Evolutionary conservation across 495 filamentous ascomycete genomes (phyloP).

Genomic region (Penicillium steckii): DNA sequence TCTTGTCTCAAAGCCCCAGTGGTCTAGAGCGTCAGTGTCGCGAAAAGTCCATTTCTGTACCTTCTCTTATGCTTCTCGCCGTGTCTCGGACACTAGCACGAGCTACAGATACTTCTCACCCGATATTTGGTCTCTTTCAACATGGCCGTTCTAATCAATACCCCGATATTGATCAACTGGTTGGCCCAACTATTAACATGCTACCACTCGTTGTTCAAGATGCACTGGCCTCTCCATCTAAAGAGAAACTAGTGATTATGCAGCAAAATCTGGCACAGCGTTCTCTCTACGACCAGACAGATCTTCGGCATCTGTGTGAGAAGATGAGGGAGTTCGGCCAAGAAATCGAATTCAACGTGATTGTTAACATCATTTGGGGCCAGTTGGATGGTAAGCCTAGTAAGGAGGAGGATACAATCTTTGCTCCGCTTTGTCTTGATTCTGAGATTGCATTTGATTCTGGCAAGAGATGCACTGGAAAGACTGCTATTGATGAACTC

Average conservation of each 20-base stretch:
- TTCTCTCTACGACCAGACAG: background rate
- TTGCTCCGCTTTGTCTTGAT: background rate
- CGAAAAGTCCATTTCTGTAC: slow-evolving; percentile 5
- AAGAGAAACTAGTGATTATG: background rate
- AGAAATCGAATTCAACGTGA: background rate
- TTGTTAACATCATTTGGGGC: background rate
- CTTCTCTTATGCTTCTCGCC: slow-evolving; percentile 18
- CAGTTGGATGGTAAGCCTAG: background rate
- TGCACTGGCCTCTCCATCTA: background rate
- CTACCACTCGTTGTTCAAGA: background rate
- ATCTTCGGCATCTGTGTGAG: background rate
- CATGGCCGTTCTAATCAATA: slow-evolving; percentile 15
- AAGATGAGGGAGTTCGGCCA: background rate
- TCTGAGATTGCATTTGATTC: background rate
- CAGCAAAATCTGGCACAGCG: background rate
- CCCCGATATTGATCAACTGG: background rate
- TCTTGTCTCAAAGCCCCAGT: background rate
- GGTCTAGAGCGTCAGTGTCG: background rate
- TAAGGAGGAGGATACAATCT: background rate
- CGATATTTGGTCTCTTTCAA: slow-evolving; percentile 27
- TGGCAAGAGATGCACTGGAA: background rate
- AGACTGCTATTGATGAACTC: background rate
- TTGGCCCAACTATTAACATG: slow-evolving; percentile 6
- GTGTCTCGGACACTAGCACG: slow-evolving; percentile 18
- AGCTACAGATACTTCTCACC: slow-evolving; percentile 5